Evolutionary conservation across 768 basidiomycete genomes (phyloP), one percentile per base, ranked within the genome.

Genomic region (Gloeophyllum trabeum): DNA sequence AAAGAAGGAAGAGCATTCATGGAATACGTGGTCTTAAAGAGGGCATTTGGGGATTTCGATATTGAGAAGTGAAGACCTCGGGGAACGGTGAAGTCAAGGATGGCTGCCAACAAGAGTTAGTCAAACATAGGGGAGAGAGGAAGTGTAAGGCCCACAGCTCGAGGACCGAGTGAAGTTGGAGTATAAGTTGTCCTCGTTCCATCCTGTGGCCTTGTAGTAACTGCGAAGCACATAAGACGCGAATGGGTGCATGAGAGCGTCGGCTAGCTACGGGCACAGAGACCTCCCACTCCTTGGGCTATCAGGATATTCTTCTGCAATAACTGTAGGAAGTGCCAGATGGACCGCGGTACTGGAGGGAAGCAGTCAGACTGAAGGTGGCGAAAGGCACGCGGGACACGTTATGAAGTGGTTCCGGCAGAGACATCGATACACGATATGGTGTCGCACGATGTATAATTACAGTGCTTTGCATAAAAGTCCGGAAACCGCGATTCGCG

Each of bases 111-210:
- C 26, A 43, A 26, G 44, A 55, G 51, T 32, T 32, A 41, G 30
- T 22, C 39, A 26, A 24, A 44, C 28, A 30, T 40, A 49, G 40
- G 35, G 47, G 28, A 40, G 20, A 7, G 21, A 40, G 14, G 28
- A 23, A 21, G 13, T 35, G 18, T 18, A 7, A 10, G 12, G 16
- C 58, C 24, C 45, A 94, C 91, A 86, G 63, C 75, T 81, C 1
- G 92, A 94, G 25, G 90, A 86, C 42, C 88, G 77, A 1, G 90
- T 96, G 35, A 98, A 53, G 49, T 93, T 89, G 2, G 84, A 77
- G 54, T 89, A 97, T 18, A 94, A 68, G 54, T 94, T 94, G 61
- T 97, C 93, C 57, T 94, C 89, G 52, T 91, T 92, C 94, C 94
- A 98, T 47, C 89, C 87, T 24, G 90, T 96, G n/a, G 79, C 79